Evolutionary conservation across 306 rosid species (phyloP).

Genomic region (Mimosa bimucronata): DNA sequence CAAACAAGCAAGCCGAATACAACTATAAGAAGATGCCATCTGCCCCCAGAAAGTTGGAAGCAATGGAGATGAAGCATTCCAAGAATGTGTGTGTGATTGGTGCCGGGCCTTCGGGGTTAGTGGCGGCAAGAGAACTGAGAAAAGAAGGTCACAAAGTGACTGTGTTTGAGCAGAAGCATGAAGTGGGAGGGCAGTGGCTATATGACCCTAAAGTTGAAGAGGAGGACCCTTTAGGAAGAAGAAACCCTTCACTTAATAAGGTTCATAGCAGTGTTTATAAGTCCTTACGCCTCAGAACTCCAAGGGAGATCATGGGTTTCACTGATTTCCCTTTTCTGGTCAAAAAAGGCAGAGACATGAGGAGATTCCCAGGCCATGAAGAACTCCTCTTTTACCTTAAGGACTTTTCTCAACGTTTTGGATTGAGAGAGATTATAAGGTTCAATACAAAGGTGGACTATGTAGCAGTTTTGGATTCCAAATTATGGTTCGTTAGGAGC

Average conservation of each 20-base stretch:
- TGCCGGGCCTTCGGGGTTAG: conserved; percentile 90
- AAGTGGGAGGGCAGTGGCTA: conserved; percentile 95
- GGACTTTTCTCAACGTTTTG: conserved; percentile 75
- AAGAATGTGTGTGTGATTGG: conserved; percentile 86
- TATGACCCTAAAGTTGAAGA: conserved; percentile 67
- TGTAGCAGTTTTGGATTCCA: conserved; percentile 75
- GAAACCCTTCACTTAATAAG: conserved; percentile 45
- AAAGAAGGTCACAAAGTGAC: conserved; percentile 77
- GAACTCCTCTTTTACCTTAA: conserved; percentile 66
- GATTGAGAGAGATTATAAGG: conserved; percentile 71
- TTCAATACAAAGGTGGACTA: conserved; percentile 74
- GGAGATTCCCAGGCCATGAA: conserved; percentile 88
- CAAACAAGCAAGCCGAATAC: too few relatives aligned
- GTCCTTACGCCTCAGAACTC: conserved; percentile 74
- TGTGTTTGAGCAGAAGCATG: conserved; percentile 80
- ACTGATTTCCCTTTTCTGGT: conserved; percentile 76
- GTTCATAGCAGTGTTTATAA: conserved; percentile 77
- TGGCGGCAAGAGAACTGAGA: conserved; percentile 80
- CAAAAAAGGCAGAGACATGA: conserved; percentile 74
- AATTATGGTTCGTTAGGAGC: conserved; percentile 62
- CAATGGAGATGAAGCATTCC: too few relatives aligned
- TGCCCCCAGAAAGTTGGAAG: too few relatives aligned
- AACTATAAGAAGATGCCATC: too few relatives aligned
- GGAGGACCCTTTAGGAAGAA: conserved; percentile 76
- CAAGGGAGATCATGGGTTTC: conserved; percentile 88